A percentile compares a stretch with the other conserved stretches of the same genome.
Conservation (phyloP, 2,329 filamentous ascomycete species). For the Eutypella sp. region DNA sequence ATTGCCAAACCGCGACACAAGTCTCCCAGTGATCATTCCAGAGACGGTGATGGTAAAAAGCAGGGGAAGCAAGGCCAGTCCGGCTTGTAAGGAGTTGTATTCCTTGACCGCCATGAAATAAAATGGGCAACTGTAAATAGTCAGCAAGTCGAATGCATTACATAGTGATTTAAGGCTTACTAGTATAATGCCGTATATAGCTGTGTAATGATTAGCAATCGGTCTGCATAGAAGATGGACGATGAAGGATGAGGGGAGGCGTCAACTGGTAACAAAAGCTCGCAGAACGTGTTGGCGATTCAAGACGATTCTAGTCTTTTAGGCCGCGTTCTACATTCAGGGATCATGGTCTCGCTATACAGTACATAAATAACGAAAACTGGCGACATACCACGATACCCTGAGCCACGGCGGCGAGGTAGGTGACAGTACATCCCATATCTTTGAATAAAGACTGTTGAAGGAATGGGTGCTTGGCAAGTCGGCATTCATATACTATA, state of each 20-base stretch:
- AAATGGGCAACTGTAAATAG: constrained; percentile 23
- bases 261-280: background rate
- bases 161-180: constrained; percentile 11
- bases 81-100: constrained; percentile 27
- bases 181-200: constrained; percentile 21
- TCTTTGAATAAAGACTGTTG: constrained; percentile 25
- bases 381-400: constrained; percentile 28
- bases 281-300: no score
- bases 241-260: no score
- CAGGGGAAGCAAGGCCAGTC: constrained; percentile 30
- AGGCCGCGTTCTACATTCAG: no score
- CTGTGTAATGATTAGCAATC: constrained; percentile 8
- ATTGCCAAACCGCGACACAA: constrained; percentile 26
- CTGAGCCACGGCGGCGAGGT: constrained; percentile 26
- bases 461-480: constrained; percentile 28
- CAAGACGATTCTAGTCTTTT: no score
- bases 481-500: constrained; percentile 30
- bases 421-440: constrained; percentile 23
- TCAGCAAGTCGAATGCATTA: background rate
- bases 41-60: constrained; percentile 27
- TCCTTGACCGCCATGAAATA: constrained; percentile 33
- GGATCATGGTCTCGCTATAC: background rate
- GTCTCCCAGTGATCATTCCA: constrained; percentile 16
- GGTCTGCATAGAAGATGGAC: no score
- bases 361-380: background rate